A percentile compares a stretch with the other conserved stretches of the same genome.
Evolutionary conservation across 148 eudicot species (phyloP).

Genomic region (Rhododendron griersonianum): DNA sequence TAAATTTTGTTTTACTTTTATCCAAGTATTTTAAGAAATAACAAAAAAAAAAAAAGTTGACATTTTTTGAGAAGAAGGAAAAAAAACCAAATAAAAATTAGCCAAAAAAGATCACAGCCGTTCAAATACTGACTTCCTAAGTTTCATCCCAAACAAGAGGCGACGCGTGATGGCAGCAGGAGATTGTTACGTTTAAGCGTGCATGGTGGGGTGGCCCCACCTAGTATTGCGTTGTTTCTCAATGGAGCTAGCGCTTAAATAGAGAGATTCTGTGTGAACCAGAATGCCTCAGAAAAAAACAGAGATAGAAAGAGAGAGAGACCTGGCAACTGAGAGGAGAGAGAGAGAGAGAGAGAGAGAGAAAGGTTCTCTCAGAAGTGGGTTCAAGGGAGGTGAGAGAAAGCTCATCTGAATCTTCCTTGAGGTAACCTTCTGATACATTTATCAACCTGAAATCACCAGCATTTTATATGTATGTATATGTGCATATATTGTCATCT

Average conservation of each 20-base stretch:
- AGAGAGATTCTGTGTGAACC: not conserved
- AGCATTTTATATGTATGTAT: not conserved
- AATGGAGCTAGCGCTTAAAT: not conserved
- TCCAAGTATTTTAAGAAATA: too few species aligned
- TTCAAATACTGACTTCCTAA: not conserved
- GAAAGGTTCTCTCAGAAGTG: not conserved
- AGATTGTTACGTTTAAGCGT: not conserved
- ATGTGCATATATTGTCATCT: not conserved
- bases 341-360: not conserved
- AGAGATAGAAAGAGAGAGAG: not conserved
- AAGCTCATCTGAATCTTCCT: not conserved
- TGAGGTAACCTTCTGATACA: not conserved
- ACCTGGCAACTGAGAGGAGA: not conserved
- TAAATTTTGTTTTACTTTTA: too few species aligned
- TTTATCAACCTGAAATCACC: not conserved
- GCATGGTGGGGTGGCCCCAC: not conserved
- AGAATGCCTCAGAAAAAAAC: not conserved
- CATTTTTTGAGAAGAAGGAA: not conserved
- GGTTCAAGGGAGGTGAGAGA: not conserved
- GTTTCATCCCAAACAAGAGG: not conserved
- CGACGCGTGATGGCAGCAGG: not conserved
- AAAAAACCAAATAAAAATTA: not conserved
- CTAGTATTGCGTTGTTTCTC: not conserved
- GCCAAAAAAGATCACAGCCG: not conserved
- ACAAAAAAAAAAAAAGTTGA: too few species aligned